These are phyloP conservation scores for Trichoderma brevicompactum DNA, from an alignment of 2,329 filamentous ascomycete genomes.

Conservation along the genomic window DNA sequence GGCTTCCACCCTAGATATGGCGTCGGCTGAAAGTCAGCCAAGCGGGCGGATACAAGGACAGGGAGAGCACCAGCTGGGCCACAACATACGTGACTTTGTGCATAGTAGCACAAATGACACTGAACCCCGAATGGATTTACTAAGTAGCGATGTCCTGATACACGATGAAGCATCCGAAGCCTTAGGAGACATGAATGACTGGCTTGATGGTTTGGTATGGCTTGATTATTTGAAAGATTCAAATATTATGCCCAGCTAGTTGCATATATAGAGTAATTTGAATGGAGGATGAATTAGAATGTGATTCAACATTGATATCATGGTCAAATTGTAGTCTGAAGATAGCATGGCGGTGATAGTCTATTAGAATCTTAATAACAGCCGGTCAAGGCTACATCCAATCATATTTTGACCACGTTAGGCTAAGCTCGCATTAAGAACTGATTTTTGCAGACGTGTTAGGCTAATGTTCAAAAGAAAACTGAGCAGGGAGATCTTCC, in stretches of 20 bases:
- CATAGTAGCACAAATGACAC: background rate
- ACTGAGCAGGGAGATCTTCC: background rate
- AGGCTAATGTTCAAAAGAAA: no score
- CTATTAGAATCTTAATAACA: no score
- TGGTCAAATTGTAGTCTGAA: no score
- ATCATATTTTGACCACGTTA: no score
- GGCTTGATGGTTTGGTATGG: conserved; percentile 9
- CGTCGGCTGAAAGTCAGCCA: background rate
- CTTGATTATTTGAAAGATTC: conserved; percentile 8
- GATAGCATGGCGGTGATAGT: no score
- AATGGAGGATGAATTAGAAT: no score
- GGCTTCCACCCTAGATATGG: background rate
- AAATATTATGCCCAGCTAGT: background rate
- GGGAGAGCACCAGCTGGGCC: background rate
- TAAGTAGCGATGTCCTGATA: background rate
- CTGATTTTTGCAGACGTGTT: no score
- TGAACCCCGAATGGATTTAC: background rate
- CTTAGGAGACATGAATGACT: conserved; percentile 1
- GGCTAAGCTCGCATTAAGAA: no score
- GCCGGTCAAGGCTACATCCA: no score
- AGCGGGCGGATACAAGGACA: background rate
- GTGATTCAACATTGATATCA: no score
- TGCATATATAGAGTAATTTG: no score
- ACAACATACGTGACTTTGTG: no score
- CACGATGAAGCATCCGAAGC: background rate